A percentile compares a stretch with the other conserved stretches of the same genome.
phyloP scores from a whole-genome alignment of 116 monocot species.

The Posidonia oceanica region DNA sequence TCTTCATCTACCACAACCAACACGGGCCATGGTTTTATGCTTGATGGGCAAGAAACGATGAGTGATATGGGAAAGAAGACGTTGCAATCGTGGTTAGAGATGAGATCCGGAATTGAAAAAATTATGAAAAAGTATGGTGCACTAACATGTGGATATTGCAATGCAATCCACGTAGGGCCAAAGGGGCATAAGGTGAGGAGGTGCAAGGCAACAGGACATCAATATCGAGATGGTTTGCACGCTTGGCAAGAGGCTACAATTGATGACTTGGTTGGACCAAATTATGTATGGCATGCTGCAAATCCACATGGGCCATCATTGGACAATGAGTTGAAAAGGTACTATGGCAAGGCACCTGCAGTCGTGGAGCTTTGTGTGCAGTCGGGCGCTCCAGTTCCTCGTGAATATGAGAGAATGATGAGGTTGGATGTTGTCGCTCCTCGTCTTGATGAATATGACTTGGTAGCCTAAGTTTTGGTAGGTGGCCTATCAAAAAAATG shows the following conservation, averaged over 20 bases:
- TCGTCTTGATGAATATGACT: conserved; percentile 53
- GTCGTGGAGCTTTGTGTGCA: conserved; percentile 73
- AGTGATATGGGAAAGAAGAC: conserved; percentile 20
- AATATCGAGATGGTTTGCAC: conserved; percentile 52
- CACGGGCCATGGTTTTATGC: neutral
- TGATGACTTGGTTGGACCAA: conserved; percentile 49
- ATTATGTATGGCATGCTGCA: conserved; percentile 59
- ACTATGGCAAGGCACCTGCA: conserved; percentile 71
- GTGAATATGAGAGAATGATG: conserved; percentile 50
- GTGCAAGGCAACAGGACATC: conserved; percentile 58
- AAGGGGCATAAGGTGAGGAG: conserved; percentile 80
- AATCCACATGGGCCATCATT: conserved; percentile 20
- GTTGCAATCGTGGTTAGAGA: conserved; percentile 39
- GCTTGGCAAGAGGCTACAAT: conserved; percentile 75
- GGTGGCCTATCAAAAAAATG: no score
- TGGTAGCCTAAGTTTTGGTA: conserved; percentile 35
- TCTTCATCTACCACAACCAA: neutral
- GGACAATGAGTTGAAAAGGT: conserved; percentile 32
- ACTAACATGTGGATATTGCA: conserved; percentile 63
- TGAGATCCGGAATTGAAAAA: conserved; percentile 36
- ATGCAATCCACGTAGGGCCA: conserved; percentile 53
- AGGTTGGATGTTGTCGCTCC: conserved; percentile 64
- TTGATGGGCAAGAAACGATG: neutral
- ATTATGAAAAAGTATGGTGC: conserved; percentile 53
- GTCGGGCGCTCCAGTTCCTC: conserved; percentile 45